A percentile compares a stretch with the other conserved stretches of the same genome.
Evolutionary conservation across 1,139 yeast species (phyloP).

Genomic region (Saccharomycopsis crataegensis): DNA sequence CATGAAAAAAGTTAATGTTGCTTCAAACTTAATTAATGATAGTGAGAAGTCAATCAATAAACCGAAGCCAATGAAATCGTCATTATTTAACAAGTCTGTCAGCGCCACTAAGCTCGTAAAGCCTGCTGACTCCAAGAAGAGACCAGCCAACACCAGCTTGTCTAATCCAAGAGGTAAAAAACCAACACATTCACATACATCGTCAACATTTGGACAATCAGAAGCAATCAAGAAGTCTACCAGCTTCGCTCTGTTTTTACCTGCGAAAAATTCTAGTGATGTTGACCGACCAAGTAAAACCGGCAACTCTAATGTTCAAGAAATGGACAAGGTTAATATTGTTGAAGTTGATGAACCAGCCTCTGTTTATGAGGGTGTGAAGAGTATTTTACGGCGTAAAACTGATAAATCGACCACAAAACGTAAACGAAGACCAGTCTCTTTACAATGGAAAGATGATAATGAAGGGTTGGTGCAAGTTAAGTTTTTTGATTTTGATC

Average conservation of each 20-base stretch:
- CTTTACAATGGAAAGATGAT: slow-evolving; percentile 15
- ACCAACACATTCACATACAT: slow-evolving; percentile 7
- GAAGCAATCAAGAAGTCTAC: slow-evolving; percentile 18
- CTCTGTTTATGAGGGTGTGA: slow-evolving; percentile 8
- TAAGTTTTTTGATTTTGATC: slow-evolving; percentile 37
- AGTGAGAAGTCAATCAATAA: too few species aligned
- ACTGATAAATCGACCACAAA: slow-evolving; percentile 14
- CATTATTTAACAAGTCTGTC: too few species aligned
- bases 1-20: too few species aligned
- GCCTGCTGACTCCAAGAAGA: too few species aligned
- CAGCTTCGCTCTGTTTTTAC: slow-evolving; percentile 16
- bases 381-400: slow-evolving; percentile 18
- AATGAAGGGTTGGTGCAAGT: slow-evolving; percentile 34
- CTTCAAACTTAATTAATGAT: too few species aligned
- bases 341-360: slow-evolving; percentile 16
- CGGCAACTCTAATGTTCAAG: background rate
- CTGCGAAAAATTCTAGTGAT: background rate
- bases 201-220: slow-evolving; percentile 1
- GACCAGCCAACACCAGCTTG: too few species aligned
- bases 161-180: background rate
- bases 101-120: too few species aligned
- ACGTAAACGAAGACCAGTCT: slow-evolving; percentile 16
- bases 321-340: background rate
- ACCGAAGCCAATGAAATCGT: too few species aligned
- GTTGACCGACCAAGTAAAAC: background rate